Evolutionary conservation across 768 basidiomycete species (phyloP).

Genomic region (Rhodotorula diobovata): DNA sequence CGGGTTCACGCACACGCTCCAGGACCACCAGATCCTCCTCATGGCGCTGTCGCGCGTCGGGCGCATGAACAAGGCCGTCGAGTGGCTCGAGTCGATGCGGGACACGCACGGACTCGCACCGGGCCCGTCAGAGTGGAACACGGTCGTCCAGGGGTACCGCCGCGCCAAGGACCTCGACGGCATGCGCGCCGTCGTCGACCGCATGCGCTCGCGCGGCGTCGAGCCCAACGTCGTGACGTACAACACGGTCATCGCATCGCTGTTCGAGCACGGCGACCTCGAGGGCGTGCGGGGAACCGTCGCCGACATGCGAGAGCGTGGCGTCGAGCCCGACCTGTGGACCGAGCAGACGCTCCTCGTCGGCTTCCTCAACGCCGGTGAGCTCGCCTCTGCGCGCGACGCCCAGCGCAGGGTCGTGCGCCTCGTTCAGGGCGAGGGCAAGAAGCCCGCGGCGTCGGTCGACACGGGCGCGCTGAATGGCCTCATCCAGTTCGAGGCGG

Average conservation of each 20-base stretch:
- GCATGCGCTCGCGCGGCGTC: background rate
- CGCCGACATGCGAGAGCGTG: conserved; percentile 5
- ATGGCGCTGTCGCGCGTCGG: conserved; percentile 4
- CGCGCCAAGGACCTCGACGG: conserved; percentile 9
- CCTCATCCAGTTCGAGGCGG: conserved; percentile 23
- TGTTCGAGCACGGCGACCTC: conserved; percentile 16
- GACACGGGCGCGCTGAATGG: conserved; percentile 26
- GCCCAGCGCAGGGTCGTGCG: background rate
- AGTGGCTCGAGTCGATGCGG: conserved; percentile 31
- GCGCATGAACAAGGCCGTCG: conserved; percentile 4
- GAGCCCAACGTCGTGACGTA: conserved; percentile 30
- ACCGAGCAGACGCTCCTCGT: conserved; percentile 33
- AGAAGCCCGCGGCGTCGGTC: background rate
- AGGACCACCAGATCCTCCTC: conserved; percentile 36
- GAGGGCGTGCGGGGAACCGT: conserved; percentile 7
- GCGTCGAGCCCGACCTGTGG: conserved; percentile 19
- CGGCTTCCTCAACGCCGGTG: conserved; percentile 27
- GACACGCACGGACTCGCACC: conserved; percentile 4
- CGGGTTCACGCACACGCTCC: background rate
- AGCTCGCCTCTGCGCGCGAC: conserved; percentile 21
- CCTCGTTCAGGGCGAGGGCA: background rate
- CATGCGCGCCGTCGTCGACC: conserved; percentile 8
- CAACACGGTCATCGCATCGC: conserved; percentile 30
- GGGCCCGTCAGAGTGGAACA: conserved; percentile 29
- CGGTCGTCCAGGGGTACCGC: conserved; percentile 26